phyloP scores from a whole-genome alignment of 2,329 filamentous ascomycete species.

The Dactylellina leptospora region DNA sequence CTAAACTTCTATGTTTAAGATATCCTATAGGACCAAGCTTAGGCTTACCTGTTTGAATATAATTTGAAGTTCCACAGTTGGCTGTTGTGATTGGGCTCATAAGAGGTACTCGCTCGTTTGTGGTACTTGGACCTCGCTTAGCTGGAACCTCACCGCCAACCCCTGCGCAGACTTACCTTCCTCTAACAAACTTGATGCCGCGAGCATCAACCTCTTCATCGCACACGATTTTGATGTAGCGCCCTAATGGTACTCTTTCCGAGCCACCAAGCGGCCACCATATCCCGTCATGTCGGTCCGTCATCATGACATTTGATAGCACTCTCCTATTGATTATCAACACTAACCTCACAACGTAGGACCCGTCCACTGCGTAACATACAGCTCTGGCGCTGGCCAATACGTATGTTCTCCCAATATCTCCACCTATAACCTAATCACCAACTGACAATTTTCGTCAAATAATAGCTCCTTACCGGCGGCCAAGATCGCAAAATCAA shows the following conservation, averaged over 20 bases:
- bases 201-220: conserved; percentile 4
- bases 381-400: conserved; percentile 56
- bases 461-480: conserved; percentile 55
- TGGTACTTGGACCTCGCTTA: no score
- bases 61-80: no score
- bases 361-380: conserved; percentile 57
- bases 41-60: no score
- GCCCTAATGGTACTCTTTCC: conserved; percentile 55
- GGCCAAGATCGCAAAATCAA: conserved; percentile 58
- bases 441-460: not conserved
- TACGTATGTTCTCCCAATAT: conserved; percentile 51
- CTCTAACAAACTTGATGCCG: not conserved
- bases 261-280: conserved; percentile 54
- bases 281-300: conserved; percentile 56
- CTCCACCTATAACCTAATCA: not conserved
- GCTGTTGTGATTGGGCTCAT: no score
- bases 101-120: no score
- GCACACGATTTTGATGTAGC: conserved; percentile 25
- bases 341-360: conserved; percentile 44
- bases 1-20: no score
- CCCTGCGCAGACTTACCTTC: no score
- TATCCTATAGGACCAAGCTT: no score
- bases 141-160: no score
- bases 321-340: not conserved
- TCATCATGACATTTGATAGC: not conserved